Evolutionary conservation across 2,329 filamentous ascomycete genomes (phyloP).

Genomic region (Colletotrichum sp.): DNA sequence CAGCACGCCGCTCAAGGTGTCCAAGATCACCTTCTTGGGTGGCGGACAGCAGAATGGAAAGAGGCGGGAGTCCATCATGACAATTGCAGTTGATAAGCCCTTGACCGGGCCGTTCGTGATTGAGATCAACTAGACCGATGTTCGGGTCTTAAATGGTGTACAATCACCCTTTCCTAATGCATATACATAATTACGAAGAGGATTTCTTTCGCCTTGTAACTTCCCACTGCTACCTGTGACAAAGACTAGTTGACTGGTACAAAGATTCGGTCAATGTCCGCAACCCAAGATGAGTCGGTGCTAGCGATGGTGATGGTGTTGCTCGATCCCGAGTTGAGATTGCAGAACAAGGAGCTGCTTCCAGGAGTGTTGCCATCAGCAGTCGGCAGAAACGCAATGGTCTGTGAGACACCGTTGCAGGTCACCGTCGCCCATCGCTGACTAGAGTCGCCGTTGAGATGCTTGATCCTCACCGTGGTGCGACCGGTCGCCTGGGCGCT

Average conservation of each 20-base stretch:
- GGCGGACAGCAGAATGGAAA: background rate
- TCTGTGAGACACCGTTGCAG: conserved; percentile 59
- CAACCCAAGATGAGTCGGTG: conserved; percentile 42
- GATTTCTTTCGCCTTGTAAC: background rate
- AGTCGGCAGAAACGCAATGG: conserved; percentile 61
- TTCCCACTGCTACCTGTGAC: background rate
- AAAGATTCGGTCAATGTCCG: conserved; percentile 60
- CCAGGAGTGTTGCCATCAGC: conserved; percentile 43
- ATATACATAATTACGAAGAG: background rate
- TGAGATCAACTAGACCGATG: background rate
- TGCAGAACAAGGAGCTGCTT: conserved; percentile 51
- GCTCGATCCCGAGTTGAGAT: conserved; percentile 48
- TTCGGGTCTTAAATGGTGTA: background rate
- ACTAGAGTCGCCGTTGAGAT: conserved; percentile 58
- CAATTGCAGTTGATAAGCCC: conserved; percentile 25
- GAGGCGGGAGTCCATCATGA: conserved; percentile 15
- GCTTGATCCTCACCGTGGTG: conserved; percentile 60
- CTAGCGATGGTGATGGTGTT: conserved; percentile 57
- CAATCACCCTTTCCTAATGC: background rate
- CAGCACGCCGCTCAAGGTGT: conserved; percentile 44
- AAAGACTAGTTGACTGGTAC: conserved; percentile 42
- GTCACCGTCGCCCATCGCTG: conserved; percentile 59
- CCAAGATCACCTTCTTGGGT: conserved; percentile 54
- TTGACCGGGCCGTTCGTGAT: conserved; percentile 23
- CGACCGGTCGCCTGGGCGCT: conserved; percentile 46